Evolutionary conservation across 768 basidiomycete species (phyloP).

Genomic region (Asterophora lycoperdoides): DNA sequence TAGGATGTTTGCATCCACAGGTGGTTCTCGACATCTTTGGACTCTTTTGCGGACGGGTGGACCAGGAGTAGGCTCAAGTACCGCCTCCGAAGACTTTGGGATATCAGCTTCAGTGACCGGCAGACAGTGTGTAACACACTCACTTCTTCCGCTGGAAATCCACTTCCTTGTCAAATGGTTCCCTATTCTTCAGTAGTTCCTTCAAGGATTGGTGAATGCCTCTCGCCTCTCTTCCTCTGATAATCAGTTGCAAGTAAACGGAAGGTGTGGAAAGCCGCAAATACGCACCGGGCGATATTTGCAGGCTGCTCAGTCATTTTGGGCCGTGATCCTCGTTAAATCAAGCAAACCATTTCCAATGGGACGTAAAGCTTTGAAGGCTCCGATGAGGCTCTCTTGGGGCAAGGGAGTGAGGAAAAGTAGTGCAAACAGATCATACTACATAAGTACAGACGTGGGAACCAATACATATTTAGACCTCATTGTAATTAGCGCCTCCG

Average conservation of each 20-base stretch:
- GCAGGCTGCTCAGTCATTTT: constrained; percentile 43
- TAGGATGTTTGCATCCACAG: constrained; percentile 95
- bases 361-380: not conserved
- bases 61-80: constrained; percentile 67
- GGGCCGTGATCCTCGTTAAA: constrained; percentile 20
- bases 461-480: constrained; percentile 10
- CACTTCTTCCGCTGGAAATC: constrained; percentile 86
- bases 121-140: constrained; percentile 27
- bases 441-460: constrained; percentile 25
- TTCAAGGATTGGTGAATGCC: constrained; percentile 69
- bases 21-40: constrained; percentile 75
- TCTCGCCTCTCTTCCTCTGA: constrained; percentile 66
- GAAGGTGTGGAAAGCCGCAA: constrained; percentile 14
- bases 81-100: constrained; percentile 58
- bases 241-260: constrained; percentile 10
- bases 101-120: constrained; percentile 10
- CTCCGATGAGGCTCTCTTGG: constrained; percentile 7
- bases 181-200: constrained; percentile 65
- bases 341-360: constrained; percentile 31
- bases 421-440: constrained; percentile 13
- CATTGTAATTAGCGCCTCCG: not conserved
- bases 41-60: constrained; percentile 66
- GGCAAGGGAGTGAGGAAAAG: constrained; percentile 4
- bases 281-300: constrained; percentile 39
- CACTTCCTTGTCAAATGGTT: constrained; percentile 82